Base-by-base conservation (phyloP, 2,329 filamentous ascomycete species). In the Aureobasidium sp. region DNA sequence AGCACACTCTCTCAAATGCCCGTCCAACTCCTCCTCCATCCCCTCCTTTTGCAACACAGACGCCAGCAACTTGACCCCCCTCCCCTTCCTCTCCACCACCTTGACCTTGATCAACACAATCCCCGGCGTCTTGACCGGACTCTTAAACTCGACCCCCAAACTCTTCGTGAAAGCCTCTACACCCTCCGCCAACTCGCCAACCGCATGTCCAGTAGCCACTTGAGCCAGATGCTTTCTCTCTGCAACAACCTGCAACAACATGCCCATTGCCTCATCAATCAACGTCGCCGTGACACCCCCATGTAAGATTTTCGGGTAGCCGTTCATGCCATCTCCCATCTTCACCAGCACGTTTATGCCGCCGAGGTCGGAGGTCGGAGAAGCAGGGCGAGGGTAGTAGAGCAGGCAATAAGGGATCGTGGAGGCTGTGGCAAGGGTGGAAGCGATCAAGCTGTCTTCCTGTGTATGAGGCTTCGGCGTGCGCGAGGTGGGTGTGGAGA, bases 251-350 rank as follows among this genome's bases (percentile, higher is more conserved):
- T 68, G 68, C 8, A 79, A 66, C 16, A 81, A 57, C 5, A 75
- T 67, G 1, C 80, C 79, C 62, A 78, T 75, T 5, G 70, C 66
- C 61, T 85, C 81, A 60, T 85, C 81, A 19, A 85, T 63, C n/a
- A 84, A 62, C 0, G 76, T 73, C 7, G 74, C 73, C 6, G 79
- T 72, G 25, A 84, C 73, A 1, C 81, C 81, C 17, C 81, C 80
- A 62, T 85, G 81, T 8, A 72, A 67, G 6, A 79, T 69, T 3
- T 70, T 64, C 2, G 75, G 66, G 58, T 76, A 76, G 2, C 81
- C 81, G 57, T 79, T 78, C 53, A 84, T 58, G 16, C 73, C 75
- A 10, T 68, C 60, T 1, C 77, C 80, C 1, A 84, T 24, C n/a
- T 68, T 65, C 45, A 73, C 59, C 6, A 76, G 61, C 1, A 65